Base-by-base conservation (phyloP, 2,329 filamentous ascomycete species). In the Pseudopyricularia cyperi region DNA sequence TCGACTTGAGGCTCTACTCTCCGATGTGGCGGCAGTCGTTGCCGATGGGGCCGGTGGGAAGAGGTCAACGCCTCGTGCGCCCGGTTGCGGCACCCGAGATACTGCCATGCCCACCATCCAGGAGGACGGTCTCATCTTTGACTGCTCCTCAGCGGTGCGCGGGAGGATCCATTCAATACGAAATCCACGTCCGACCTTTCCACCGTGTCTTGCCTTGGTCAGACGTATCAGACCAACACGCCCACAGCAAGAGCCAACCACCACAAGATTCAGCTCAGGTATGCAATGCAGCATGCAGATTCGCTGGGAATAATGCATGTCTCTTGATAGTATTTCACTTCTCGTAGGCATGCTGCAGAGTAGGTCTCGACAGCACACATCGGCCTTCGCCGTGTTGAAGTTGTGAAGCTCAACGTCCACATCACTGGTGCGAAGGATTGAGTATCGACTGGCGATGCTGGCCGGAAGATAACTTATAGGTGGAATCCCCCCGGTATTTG, bases 51-150 rank as follows among this genome's bases (percentile, higher is more conserved):
- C 9, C 15, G 37, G 48, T 49, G 12, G 51, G 52, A 30, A 28
- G 44, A 67, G 53, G n/a, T 57, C 56, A 11, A 63, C 52, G 1
- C 59, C 57, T 14, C 50, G 52, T 46, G 62, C 60, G 7, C 58
- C 64, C 1, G 70, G 62, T 50, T 68, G 73, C 50, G 80, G 83
- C 7, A 87, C 66, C 0, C 82, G 85, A 2, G 78, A 78, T 2
- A 83, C 73, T 0, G 86, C 84, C 52, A 90, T 71, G 0, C 87
- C 87, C 47, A 84, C 69, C 50, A 90, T 65, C 9, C 77, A 72
- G 34, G 72, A 69, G n/a, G 65, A 61, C 0, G 72, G 72, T 14
- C 73, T 67, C 39, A 73, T 55, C 5, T 66, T 59, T 2, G 58
- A 56, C 17, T 64, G 60, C 58, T 84, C 79, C 12, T 76, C 73